These are phyloP conservation scores for Kwoniella mangroviensis DNA, from an alignment of 768 basidiomycete genomes.

Conservation along the genomic window DNA sequence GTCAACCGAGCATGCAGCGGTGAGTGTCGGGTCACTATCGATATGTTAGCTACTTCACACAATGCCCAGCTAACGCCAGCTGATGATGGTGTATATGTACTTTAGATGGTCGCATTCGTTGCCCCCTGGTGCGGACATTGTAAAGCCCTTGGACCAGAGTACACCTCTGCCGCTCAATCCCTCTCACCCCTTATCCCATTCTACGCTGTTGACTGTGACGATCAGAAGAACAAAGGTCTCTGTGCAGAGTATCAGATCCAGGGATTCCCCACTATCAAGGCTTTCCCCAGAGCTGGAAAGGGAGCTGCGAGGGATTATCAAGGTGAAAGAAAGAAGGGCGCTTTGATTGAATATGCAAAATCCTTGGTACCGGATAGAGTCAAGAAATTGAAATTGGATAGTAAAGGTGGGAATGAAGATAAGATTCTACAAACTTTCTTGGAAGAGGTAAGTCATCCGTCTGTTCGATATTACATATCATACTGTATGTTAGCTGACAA, in stretches of 20 bases:
- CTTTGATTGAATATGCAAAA: slow-evolving; percentile 76
- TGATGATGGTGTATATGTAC: background rate
- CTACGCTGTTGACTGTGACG: slow-evolving; percentile 94
- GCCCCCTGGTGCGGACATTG: slow-evolving; percentile 92
- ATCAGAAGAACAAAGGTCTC: slow-evolving; percentile 74
- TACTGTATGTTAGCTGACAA: too few species aligned
- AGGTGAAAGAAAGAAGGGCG: slow-evolving; percentile 71
- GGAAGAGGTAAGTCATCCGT: too few species aligned
- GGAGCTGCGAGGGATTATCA: slow-evolving; percentile 71
- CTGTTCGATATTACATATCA: too few species aligned
- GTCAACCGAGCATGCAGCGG: slow-evolving; percentile 50
- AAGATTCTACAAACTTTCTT: slow-evolving; percentile 70
- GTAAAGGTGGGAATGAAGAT: slow-evolving; percentile 52
- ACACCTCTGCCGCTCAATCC: slow-evolving; percentile 75
- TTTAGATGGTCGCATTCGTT: slow-evolving; percentile 77
- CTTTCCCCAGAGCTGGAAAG: slow-evolving; percentile 77
- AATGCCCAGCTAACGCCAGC: background rate
- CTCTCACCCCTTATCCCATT: slow-evolving; percentile 81
- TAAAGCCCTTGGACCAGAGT: slow-evolving; percentile 81
- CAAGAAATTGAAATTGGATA: slow-evolving; percentile 61
- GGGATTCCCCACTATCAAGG: slow-evolving; percentile 93
- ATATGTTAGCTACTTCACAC: background rate
- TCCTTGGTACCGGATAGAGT: slow-evolving; percentile 74
- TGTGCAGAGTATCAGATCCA: slow-evolving; percentile 81
- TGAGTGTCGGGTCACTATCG: slow-evolving; percentile 17